Base-by-base conservation (phyloP, 257 asterid genomes). In the Capsicum chinense region DNA sequence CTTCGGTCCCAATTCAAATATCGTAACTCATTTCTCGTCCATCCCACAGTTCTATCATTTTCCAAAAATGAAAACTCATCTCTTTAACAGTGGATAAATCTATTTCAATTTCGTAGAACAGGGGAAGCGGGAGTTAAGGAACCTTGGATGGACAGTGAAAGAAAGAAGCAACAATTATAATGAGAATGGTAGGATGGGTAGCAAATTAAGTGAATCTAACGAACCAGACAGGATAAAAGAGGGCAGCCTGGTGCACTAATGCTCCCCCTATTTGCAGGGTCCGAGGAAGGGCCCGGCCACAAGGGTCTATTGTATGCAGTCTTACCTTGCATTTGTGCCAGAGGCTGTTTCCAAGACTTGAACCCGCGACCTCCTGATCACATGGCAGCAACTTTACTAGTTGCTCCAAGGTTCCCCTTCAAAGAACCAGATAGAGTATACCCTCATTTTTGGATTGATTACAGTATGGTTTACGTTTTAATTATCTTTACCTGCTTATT, bases 41-140 rank as follows among this genome's bases (percentile, higher is more conserved):
- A 50, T 74, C 44, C 39, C 60, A n/a, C 57, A 48, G 44, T 19
- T 74, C 62, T 74, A 74, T 74, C 62, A 4, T 74, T 50, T 74
- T 21, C 39, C n/a, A 50, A 21, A 19, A 52, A 74, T 3, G 50
- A 44, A 50, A 74, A 7, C 39, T 19, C 62, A 0, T 50, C 50
- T 50, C 44, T 12, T 74, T 74, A 50, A 7, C 2, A 9, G 44
- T 12, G 44, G 21, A 19, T 19, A 19, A 50, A 12, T 19, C 14
- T 48, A 50, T 9, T 50, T 74, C 19, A 16, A 19, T 0, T 74
- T 21, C 19, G 11, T 74, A 19, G 81, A 50, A 1, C 81, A 21
- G 19, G 47, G 47, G 19, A 74, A 33, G 13, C 0, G 62, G 63
- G 81, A 74, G 21, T 14, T 52, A 52, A 21, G 62, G 58, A 52